Evolutionary conservation across 2,329 filamentous ascomycete species (phyloP).

Genomic region (Xylariaceae sp.): DNA sequence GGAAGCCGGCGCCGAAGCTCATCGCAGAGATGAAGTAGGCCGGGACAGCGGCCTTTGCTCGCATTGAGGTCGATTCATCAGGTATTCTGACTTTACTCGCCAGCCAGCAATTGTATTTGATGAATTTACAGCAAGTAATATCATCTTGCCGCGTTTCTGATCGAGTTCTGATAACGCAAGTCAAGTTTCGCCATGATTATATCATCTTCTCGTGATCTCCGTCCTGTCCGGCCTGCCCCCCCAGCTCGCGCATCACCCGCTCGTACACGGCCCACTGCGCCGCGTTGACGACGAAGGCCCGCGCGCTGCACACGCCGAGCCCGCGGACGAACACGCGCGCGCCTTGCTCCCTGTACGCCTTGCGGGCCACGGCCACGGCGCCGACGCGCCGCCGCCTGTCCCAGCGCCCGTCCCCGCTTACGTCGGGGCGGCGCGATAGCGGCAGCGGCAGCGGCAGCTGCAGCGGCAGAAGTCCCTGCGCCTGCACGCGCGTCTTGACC

Average conservation of each 20-base stretch:
- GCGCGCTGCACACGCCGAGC: slow-evolving; percentile 70
- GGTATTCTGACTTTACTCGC: no score
- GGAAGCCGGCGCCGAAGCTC: no score
- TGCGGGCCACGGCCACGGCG: slow-evolving; percentile 56
- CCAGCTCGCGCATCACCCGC: slow-evolving; percentile 65
- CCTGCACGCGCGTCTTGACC: slow-evolving; percentile 87
- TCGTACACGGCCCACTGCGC: slow-evolving; percentile 91
- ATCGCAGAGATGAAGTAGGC: no score
- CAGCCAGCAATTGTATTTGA: no score
- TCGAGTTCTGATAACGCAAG: no score
- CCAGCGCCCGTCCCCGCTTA: slow-evolving; percentile 2
- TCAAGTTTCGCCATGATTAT: no score
- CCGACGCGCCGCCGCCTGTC: slow-evolving; percentile 18
- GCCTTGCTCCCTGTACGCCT: slow-evolving; percentile 60
- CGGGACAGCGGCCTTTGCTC: no score
- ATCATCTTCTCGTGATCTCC: slow-evolving; percentile 10
- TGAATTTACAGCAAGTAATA: no score
- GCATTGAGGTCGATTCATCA: no score
- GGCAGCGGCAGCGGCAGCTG: slow-evolving; percentile 6
- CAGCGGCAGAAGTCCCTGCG: slow-evolving; percentile 39
- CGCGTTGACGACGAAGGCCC: slow-evolving; percentile 89
- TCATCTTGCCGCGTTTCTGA: no score
- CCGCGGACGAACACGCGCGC: slow-evolving; percentile 61
- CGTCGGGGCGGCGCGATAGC: slow-evolving; percentile 1
- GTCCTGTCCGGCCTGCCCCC: slow-evolving; percentile 22